A percentile compares a stretch with the other conserved stretches of the same genome.
Conservation (phyloP, 2,329 filamentous ascomycete genomes). For the Fusarium nurragi region DNA sequence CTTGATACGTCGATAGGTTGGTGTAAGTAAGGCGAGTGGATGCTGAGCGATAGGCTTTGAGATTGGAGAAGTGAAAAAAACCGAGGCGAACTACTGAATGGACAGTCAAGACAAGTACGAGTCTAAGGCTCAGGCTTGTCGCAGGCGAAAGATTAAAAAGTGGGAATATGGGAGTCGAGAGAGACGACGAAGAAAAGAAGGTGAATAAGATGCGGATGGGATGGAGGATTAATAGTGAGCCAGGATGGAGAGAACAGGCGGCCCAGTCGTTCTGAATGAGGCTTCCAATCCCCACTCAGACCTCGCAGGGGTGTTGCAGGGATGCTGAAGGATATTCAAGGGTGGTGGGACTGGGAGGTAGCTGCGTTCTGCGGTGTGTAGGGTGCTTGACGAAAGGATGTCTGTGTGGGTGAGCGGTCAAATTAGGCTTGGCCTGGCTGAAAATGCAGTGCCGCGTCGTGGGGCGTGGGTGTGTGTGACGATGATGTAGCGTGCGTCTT, state of each 20-base stretch:
- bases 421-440: constrained; percentile 34
- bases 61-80: constrained; percentile 10
- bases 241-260: constrained; percentile 40
- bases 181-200: constrained; percentile 39
- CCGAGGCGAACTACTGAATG: constrained; percentile 28
- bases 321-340: constrained; percentile 32
- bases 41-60: constrained; percentile 16
- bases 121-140: constrained; percentile 18
- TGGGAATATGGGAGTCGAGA: constrained; percentile 37
- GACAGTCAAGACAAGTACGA: constrained; percentile 10
- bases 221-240: constrained; percentile 45
- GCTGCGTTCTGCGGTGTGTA: constrained; percentile 34
- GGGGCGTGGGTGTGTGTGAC: constrained; percentile 26
- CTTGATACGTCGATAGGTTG: constrained; percentile 15
- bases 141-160: constrained; percentile 33
- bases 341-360: constrained; percentile 32
- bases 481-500: constrained; percentile 33
- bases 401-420: constrained; percentile 34
- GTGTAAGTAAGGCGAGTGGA: constrained; percentile 35
- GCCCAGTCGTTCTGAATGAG: constrained; percentile 45
- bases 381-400: constrained; percentile 20
- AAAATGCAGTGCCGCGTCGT: constrained; percentile 21
- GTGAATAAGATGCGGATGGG: constrained; percentile 35
- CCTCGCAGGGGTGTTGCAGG: constrained; percentile 24
- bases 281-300: constrained; percentile 41